Evolutionary conservation across 129 eudicot species (phyloP).

Genomic region (Flaveria brownii): DNA sequence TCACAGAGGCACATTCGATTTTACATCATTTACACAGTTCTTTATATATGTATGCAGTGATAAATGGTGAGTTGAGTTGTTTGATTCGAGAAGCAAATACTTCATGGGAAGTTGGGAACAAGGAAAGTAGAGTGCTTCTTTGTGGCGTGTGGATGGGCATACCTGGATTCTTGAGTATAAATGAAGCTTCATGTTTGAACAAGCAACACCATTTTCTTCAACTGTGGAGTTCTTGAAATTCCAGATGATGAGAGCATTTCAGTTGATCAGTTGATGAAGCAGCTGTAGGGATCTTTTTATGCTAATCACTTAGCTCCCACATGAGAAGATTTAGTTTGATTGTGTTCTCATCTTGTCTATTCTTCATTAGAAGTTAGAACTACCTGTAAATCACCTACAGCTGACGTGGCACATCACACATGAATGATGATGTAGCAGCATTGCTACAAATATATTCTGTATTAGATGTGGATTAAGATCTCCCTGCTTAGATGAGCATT

Average conservation of each 20-base stretch:
- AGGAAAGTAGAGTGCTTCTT: constrained; percentile 64
- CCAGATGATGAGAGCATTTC: constrained; percentile 45
- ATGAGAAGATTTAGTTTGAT: constrained; percentile 29
- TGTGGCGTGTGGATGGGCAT: constrained; percentile 63
- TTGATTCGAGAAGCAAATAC: constrained; percentile 42
- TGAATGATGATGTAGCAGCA: background rate
- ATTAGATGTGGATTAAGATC: too few species aligned
- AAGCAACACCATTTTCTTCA: constrained; percentile 37
- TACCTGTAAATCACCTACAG: background rate
- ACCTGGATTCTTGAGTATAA: constrained; percentile 57
- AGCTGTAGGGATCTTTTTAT: constrained; percentile 41
- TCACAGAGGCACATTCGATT: too few species aligned
- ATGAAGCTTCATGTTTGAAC: background rate
- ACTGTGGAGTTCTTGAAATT: constrained; percentile 46
- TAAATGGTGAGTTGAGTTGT: constrained; percentile 36
- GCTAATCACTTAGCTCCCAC: constrained; percentile 43
- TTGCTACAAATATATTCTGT: too few species aligned
- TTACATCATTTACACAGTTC: too few species aligned
- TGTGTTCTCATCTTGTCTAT: constrained; percentile 7
- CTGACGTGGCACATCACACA: background rate
- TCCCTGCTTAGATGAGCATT: too few species aligned
- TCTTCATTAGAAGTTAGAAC: constrained; percentile 20
- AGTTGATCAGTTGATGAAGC: constrained; percentile 48
- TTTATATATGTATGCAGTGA: constrained; percentile 55
- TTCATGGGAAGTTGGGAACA: constrained; percentile 81